phyloP scores from a whole-genome alignment of 208 protist species.

The Entamoeba moshkovskii region DNA sequence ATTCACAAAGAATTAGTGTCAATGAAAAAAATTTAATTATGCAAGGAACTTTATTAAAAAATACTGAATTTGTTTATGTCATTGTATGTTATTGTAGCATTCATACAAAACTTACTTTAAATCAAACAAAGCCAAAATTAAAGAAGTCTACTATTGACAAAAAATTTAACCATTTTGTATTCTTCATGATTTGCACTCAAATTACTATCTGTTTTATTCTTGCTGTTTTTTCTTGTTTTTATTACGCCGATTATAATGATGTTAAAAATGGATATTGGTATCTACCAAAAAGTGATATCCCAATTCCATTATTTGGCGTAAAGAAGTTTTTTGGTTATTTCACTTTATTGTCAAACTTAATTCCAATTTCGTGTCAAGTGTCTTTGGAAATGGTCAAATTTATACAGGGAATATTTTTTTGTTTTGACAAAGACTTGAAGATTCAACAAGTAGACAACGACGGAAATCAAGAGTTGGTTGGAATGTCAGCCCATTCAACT shows the following conservation, averaged over 20 bases:
- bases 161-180: neutral
- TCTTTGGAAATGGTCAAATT: neutral
- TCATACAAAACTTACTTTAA: neutral
- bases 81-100: neutral
- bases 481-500: neutral
- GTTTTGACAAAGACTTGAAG: neutral
- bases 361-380: neutral
- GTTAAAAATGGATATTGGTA: neutral
- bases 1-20: fast-evolving
- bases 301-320: neutral
- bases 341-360: neutral
- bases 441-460: neutral
- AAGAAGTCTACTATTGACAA: neutral
- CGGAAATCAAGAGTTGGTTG: neutral
- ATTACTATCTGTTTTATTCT: neutral
- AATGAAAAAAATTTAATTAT: neutral
- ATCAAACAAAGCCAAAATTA: neutral
- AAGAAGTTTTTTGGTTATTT: neutral
- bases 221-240: too few species aligned
- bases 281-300: neutral
- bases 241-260: too few species aligned
- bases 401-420: neutral
- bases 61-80: neutral
- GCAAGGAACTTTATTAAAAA: neutral
- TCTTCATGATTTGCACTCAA: too few species aligned